Evolutionary conservation across 1,284 basidiomycete genomes (phyloP), one percentile per base, ranked within the genome.

Genomic region (Apiotrichum porosum): DNA sequence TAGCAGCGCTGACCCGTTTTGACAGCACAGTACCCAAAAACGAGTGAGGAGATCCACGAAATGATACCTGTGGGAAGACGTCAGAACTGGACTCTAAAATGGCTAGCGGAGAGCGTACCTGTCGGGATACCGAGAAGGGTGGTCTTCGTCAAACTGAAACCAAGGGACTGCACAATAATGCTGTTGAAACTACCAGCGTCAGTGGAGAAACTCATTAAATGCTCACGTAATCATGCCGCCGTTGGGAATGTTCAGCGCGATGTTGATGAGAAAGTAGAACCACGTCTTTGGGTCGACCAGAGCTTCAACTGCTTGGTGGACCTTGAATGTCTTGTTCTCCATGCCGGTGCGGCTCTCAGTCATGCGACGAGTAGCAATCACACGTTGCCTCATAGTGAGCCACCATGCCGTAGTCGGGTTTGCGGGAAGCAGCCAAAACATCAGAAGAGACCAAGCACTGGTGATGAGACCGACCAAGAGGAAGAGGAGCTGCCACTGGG

Each of bases 81-180:
- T n/a, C n/a, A n/a, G n/a, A n/a, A n/a, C n/a, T n/a, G n/a, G n/a
- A n/a, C n/a, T n/a, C n/a, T n/a, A n/a, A n/a, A n/a, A n/a, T n/a
- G n/a, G n/a, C n/a, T n/a, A n/a, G n/a, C n/a, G n/a, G n/a, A n/a
- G n/a, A n/a, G n/a, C n/a, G n/a, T n/a, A n/a, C n/a, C n/a, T 6
- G 66, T 69, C 1, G 64, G 64, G 37, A 65, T 63, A 18, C 45
- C 52, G n/a, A 66, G 45, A 1, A 65, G 48, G n/a, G 57, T 58
- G 4, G 62, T 62, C 44, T 62, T 39, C 39, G 57, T 55, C 34
- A 52, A 34, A 24, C 15, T 53, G 51, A 51, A 63, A 4, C 50
- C 47, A 24, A 63, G 46, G 9, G 42, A 39, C 9, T 47, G 37
- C n/a, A 63, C 49, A 22, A 61, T 52, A 33, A 63, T 44, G 2